Base-by-base conservation (phyloP, 2,329 filamentous ascomycete genomes). In the Cytospora mali region DNA sequence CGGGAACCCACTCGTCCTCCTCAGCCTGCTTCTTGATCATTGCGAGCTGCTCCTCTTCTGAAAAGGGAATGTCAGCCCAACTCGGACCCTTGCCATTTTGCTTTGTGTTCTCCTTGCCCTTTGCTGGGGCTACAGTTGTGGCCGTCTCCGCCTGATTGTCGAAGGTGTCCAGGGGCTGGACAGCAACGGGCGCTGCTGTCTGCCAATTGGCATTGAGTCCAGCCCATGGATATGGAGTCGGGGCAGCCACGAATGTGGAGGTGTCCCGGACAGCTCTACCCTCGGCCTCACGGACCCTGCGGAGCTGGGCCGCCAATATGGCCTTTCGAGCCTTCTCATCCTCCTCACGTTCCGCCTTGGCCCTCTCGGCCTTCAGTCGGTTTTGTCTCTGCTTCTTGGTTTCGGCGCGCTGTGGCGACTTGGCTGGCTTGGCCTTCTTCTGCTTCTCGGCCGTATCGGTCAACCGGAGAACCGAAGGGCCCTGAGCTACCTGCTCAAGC, bases 381-480 rank as follows among this genome's bases (percentile, higher is more conserved):
- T 97, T 95, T 80, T 97, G 93, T 64, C 93, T 88, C 80, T 96
- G 92, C 82, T 97, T 97, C 89, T 97, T 97, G 23, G 89, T 90
- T 81, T 97, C 91, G 21, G 84, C 84, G 55, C 84, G 83, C 75
- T 91, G 87, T 67, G 85, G 81, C 48, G 82, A 79, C 78, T 88
- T 86, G 68, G 81, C 77, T 70, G 84, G 80, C 77, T 87, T 87
- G 66, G 82, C 78, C 76, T 88, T 88, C 66, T 84, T 80, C 72
- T 83, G 70, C 63, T 71, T 69, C 67, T 75, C 73, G 53, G 84
- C 71, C 76, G 84, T 73, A 66, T 88, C 87, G 60, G 90, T 95
- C 67, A 98, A 81, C 66, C 91, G 91, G 66, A 97, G 81, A 54
- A 96, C 86, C 0, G 88, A 88, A 27, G 92, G 90, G 59, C 86